Base-by-base conservation (phyloP, 2,329 filamentous ascomycete genomes). In the Calonectria hongkongensis region DNA sequence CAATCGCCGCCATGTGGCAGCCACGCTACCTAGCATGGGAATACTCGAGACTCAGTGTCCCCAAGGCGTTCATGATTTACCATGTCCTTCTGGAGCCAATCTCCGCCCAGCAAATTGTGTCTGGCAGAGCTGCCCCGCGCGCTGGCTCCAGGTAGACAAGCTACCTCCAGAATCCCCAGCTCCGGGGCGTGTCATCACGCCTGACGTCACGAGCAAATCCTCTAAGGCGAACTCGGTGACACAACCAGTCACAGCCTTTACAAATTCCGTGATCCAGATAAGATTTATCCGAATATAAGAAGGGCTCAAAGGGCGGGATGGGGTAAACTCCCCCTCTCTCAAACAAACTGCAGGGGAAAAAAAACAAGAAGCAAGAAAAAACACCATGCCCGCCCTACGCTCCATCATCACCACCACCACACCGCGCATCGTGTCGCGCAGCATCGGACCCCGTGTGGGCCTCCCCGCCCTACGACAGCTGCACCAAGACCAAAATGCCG, bases 361-460 rank as follows among this genome's bases (percentile, higher is more conserved):
- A 16, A 21, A 51, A 43, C 12, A 45, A 63, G n/a, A 56, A 65
- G 36, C 25, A 16, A 30, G 50, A 54, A 45, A 68, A 39, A 47
- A 25, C 18, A 65, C 33, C 21, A 72, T 72, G 70, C n/a, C 56
- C 27, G 58, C 56, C 21, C 30, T 64, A 50, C 65, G 65, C 64
- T 28, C 41, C 47, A 64, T 72, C 62, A n/a, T 72, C 62, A n/a
- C 63, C 10, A 30, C 5, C 65, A 48, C n/a, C 68, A 67, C 15
- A 68, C 68, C 63, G 7, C 73, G 58, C 12, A 60, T 76, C 15
- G 48, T 66, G 8, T 45, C 73, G 2, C 78, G 76, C 63, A 45
- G 73, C 41, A 33, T 66, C 60, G 30, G 63, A n/a, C 15, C 28
- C 71, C 45, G 36, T 64, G 27, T 48, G 68, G 70, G 9, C 68